Evolutionary conservation across 1,139 yeast genomes (phyloP).

Genomic region (Pichia sp.): DNA sequence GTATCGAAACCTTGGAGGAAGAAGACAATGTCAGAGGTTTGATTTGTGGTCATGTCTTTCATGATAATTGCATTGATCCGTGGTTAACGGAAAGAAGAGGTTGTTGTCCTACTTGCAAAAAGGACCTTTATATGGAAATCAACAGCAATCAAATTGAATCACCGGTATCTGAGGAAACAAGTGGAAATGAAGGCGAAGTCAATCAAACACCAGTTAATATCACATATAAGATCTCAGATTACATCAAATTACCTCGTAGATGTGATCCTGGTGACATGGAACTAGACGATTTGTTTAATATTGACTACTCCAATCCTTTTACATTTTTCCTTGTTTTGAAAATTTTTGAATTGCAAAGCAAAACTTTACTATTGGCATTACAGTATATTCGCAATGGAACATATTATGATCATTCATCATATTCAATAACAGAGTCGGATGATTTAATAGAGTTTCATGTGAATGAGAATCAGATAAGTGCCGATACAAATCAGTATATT

Average conservation of each 20-base stretch:
- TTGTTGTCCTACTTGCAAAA: conserved; percentile 79
- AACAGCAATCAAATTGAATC: not conserved
- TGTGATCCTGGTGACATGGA: conserved; percentile 16
- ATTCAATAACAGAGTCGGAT: not conserved
- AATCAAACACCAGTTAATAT: not conserved
- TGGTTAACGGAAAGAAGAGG: conserved; percentile 74
- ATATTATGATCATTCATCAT: conserved; percentile 6
- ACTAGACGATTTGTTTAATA: conserved; percentile 20
- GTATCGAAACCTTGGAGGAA: conserved; percentile 58
- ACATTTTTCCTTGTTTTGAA: conserved; percentile 23
- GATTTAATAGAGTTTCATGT: not conserved
- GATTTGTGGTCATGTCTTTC: conserved; percentile 81
- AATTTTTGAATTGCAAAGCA: conserved; percentile 30
- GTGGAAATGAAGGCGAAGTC: conserved; percentile 23
- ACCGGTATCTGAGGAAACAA: not conserved
- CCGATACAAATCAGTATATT: not conserved
- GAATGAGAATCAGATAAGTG: not conserved
- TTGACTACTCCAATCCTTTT: conserved; percentile 10
- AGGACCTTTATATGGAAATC: conserved; percentile 45
- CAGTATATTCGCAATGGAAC: conserved; percentile 13
- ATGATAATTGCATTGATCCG: conserved; percentile 71
- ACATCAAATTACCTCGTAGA: conserved; percentile 3
- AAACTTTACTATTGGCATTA: conserved; percentile 28
- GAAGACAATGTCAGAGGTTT: conserved; percentile 64
- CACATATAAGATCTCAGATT: conserved; percentile 4